phyloP scores from a whole-genome alignment of 176 grass and related monocot genomes.

The Thalia dealbata region DNA sequence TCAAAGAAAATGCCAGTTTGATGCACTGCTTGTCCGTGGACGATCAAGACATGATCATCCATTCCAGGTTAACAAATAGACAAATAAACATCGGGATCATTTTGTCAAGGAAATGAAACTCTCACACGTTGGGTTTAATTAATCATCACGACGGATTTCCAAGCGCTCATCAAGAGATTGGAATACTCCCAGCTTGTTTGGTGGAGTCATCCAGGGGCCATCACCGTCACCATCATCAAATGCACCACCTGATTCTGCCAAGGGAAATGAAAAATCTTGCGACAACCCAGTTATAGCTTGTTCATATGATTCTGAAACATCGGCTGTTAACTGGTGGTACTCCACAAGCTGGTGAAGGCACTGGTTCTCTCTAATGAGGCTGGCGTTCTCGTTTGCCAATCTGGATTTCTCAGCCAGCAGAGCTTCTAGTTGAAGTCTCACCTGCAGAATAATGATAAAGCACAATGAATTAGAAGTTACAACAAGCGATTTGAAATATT shows the following conservation, averaged over 20 bases:
- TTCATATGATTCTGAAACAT: constrained; percentile 54
- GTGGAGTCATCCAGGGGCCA: neutral
- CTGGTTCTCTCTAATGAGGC: constrained; percentile 67
- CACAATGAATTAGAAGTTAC: neutral
- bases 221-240: neutral
- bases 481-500: no score
- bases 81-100: no score
- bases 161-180: neutral
- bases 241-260: no score
- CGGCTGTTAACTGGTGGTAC: constrained; percentile 88
- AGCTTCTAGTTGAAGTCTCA: constrained; percentile 79
- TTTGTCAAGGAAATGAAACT: no score
- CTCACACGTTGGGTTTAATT: neutral
- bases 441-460: constrained; percentile 21
- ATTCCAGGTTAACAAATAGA: no score
- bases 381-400: constrained; percentile 73
- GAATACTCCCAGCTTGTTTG: neutral
- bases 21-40: no score
- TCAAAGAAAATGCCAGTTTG: no score
- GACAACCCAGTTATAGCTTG: constrained; percentile 53
- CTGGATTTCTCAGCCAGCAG: constrained; percentile 78
- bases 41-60: no score
- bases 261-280: constrained; percentile 37
- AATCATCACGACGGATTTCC: neutral
- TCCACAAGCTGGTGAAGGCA: constrained; percentile 79